Evolutionary conservation across 768 basidiomycete genomes (phyloP).

Genomic region (Lactarius trivialis): DNA sequence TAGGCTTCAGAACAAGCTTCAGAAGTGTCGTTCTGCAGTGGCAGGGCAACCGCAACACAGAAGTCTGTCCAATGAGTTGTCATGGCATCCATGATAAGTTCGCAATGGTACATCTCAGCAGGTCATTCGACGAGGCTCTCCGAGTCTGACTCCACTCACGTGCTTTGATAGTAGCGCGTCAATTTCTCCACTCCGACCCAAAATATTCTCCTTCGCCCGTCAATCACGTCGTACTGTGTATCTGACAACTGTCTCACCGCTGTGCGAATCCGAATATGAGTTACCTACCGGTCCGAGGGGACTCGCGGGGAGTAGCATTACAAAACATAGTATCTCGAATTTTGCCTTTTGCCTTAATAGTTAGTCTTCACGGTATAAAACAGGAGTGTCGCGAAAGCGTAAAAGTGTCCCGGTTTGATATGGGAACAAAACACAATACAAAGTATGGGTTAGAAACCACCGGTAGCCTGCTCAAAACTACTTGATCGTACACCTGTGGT

Average conservation of each 20-base stretch:
- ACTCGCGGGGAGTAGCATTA: conserved; percentile 44
- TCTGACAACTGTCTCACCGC: background rate
- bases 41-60: background rate
- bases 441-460: conserved; percentile 48
- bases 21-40: background rate
- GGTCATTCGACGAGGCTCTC: background rate
- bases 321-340: conserved; percentile 9
- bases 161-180: background rate
- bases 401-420: background rate
- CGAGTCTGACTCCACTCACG: background rate
- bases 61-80: background rate
- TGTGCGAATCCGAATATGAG: background rate
- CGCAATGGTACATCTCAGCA: background rate
- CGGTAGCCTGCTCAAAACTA: conserved; percentile 14
- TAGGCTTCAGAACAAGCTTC: background rate
- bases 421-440: conserved; percentile 7
- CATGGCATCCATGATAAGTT: background rate
- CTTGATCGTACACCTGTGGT: conserved; percentile 32
- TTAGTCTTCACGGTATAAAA: background rate
- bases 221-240: background rate
- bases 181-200: background rate
- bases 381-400: background rate
- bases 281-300: conserved; percentile 40
- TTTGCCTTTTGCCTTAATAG: background rate
- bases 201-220: background rate